Evolutionary conservation across 345 rosid species (phyloP).

Genomic region (Eucalyptus polyanthemos): DNA sequence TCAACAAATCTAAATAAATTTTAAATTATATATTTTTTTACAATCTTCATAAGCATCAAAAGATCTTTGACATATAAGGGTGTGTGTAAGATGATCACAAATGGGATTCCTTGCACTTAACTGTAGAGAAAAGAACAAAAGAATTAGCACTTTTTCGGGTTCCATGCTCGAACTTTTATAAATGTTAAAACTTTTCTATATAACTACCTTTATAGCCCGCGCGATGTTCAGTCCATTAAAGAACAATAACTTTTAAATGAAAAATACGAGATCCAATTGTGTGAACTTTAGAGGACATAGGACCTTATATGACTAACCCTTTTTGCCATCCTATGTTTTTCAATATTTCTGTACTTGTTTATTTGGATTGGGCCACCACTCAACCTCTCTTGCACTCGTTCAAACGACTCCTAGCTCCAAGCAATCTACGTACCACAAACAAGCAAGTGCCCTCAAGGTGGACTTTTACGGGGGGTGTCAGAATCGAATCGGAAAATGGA

Average conservation of each 20-base stretch:
- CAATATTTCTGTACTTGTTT: not conserved
- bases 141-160: not conserved
- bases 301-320: not conserved
- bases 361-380: not conserved
- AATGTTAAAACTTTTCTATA: not conserved
- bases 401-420: too few relatives aligned
- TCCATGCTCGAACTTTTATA: not conserved
- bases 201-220: not conserved
- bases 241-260: not conserved
- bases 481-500: too few relatives aligned
- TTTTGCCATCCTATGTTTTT: not conserved
- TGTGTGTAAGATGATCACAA: not conserved
- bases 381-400: not conserved
- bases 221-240: not conserved
- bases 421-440: too few relatives aligned
- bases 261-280: not conserved
- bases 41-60: not conserved
- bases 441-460: too few relatives aligned
- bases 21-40: accelerated
- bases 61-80: not conserved
- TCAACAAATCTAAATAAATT: not conserved
- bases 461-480: too few relatives aligned
- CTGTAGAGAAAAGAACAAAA: not conserved
- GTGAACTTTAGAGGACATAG: not conserved
- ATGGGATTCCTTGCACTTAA: not conserved